Evolutionary conservation across 2,329 filamentous ascomycete genomes (phyloP).

Genomic region (Pseudopithomyces maydicus): DNA sequence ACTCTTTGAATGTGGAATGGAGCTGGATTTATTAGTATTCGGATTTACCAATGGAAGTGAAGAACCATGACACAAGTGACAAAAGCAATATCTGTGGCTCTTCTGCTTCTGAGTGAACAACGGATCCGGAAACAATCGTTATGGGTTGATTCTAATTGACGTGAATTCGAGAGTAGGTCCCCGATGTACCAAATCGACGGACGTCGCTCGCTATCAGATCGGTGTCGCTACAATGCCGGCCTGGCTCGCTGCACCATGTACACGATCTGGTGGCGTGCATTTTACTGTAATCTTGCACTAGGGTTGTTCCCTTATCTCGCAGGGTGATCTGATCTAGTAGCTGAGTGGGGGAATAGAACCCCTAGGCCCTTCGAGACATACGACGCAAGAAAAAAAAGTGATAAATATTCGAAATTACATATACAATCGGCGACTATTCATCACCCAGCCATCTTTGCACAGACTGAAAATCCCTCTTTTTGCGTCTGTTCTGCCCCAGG

Average conservation of each 20-base stretch:
- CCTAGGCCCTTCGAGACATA: not conserved
- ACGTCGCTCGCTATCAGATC: not conserved
- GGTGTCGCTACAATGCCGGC: not conserved
- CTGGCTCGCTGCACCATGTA: not conserved
- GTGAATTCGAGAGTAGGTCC: no score
- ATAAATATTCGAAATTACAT: not conserved
- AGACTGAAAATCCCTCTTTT: not conserved
- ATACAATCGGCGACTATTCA: not conserved
- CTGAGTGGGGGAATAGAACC: slow-evolving; percentile 1
- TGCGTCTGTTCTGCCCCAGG: not conserved
- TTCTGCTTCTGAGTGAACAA: no score
- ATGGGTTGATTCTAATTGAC: no score
- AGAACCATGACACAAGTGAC: no score
- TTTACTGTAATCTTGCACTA: not conserved
- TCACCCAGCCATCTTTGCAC: not conserved
- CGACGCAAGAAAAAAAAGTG: not conserved
- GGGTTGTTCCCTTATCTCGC: slow-evolving; percentile 1
- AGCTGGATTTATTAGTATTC: no score
- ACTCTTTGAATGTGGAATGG: no score
- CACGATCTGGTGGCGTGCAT: not conserved
- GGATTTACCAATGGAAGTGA: no score
- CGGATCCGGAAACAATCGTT: no score
- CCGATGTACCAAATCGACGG: no score
- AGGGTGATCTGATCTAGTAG: not conserved
- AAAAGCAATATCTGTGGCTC: no score